phyloP scores from a whole-genome alignment of 306 rosid genomes.

The Cercis canadensis region DNA sequence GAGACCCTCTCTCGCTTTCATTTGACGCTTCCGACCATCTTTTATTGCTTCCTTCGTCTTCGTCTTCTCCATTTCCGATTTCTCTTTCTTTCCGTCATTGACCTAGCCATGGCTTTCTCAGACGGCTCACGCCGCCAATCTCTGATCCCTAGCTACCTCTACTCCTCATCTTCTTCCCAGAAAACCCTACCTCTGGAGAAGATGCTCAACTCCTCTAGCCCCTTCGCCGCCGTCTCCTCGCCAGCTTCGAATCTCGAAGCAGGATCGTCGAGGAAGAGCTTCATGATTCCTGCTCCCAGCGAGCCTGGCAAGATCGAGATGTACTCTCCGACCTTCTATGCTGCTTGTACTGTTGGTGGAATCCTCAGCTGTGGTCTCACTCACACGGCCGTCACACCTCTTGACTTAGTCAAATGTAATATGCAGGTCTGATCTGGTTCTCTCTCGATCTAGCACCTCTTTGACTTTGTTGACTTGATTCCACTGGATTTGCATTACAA shows the following conservation, averaged over 20 bases:
- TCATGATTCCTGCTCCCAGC: slow-evolving; percentile 63
- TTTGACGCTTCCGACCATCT: slow-evolving; percentile 27
- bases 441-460: slow-evolving; percentile 37
- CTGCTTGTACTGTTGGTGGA: slow-evolving; percentile 89
- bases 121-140: slow-evolving; percentile 55
- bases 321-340: slow-evolving; percentile 90
- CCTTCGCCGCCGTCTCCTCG: slow-evolving; percentile 5
- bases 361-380: slow-evolving; percentile 91
- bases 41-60: not conserved
- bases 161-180: slow-evolving; percentile 55
- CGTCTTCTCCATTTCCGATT: not conserved
- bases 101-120: slow-evolving; percentile 60
- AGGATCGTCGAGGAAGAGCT: slow-evolving; percentile 30
- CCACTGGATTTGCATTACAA: not conserved
- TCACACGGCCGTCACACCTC: slow-evolving; percentile 96
- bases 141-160: slow-evolving; percentile 77
- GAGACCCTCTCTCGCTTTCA: slow-evolving; percentile 38
- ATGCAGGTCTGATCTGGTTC: slow-evolving; percentile 67
- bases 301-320: slow-evolving; percentile 78
- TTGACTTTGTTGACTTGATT: not conserved
- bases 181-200: slow-evolving; percentile 62
- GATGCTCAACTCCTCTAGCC: slow-evolving; percentile 45
- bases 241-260: slow-evolving; percentile 24
- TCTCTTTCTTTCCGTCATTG: slow-evolving; percentile 10
- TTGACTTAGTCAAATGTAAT: slow-evolving; percentile 95